Evolutionary conservation across 2,329 filamentous ascomycete species (phyloP).

Genomic region (Cercospora canescens): DNA sequence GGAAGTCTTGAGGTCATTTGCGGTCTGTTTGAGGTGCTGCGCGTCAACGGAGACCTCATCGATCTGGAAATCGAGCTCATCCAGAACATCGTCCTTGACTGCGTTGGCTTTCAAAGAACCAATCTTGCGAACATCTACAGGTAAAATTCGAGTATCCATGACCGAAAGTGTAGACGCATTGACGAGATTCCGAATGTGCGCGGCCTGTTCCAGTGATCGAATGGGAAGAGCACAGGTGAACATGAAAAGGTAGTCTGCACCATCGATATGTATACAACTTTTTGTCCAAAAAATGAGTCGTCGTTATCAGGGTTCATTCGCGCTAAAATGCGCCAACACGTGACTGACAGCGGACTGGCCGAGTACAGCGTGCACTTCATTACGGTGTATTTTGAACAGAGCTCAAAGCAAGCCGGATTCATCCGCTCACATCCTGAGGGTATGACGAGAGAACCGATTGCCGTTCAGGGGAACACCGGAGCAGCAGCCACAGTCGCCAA

Average conservation of each 20-base stretch:
- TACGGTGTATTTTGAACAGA: background rate
- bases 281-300: background rate
- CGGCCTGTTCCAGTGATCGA: background rate
- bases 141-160: constrained; percentile 40
- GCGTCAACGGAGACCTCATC: constrained; percentile 45
- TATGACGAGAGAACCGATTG: too few relatives aligned
- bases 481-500: background rate
- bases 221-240: background rate
- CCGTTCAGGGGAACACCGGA: background rate
- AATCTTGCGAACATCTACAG: constrained; percentile 43
- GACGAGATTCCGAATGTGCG: background rate
- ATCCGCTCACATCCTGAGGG: too few relatives aligned
- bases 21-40: constrained; percentile 63
- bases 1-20: constrained; percentile 62
- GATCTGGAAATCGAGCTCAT: constrained; percentile 35
- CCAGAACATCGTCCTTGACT: constrained; percentile 35
- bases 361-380: background rate
- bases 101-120: constrained; percentile 38
- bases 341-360: background rate
- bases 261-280: background rate
- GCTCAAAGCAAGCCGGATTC: background rate
- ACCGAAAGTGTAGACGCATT: background rate
- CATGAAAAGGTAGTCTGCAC: background rate
- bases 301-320: background rate
- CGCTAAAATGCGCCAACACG: background rate